phyloP scores from a whole-genome alignment of 2,329 filamentous ascomycete genomes.

The Coniella lustricola region DNA sequence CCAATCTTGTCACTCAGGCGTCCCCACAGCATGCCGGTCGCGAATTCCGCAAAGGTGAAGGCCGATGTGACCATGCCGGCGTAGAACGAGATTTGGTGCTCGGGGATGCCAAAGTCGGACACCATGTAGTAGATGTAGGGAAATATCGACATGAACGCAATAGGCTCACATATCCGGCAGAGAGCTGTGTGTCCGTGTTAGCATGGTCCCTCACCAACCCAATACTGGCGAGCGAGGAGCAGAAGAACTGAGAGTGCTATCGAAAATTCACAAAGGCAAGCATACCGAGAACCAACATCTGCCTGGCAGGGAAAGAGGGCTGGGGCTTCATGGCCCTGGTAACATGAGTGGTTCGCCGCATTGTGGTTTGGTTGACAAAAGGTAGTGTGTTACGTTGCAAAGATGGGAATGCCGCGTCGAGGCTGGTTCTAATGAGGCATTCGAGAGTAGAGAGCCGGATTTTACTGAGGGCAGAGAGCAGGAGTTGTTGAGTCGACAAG shows the following conservation, averaged over 20 bases:
- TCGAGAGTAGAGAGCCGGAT: no score
- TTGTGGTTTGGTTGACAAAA: constrained; percentile 1
- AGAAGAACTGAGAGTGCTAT: neutral
- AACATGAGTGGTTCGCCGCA: constrained; percentile 9
- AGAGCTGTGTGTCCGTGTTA: constrained; percentile 51
- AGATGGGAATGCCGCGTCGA: neutral
- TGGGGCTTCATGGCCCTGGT: constrained; percentile 19
- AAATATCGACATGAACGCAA: constrained; percentile 99
- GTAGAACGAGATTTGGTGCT: constrained; percentile 82
- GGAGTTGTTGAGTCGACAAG: neutral
- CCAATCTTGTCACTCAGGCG: constrained; percentile 85
- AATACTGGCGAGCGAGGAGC: neutral
- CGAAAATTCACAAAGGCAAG: no score
- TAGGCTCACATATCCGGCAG: constrained; percentile 95
- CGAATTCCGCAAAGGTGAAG: constrained; percentile 93
- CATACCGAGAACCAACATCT: constrained; percentile 49
- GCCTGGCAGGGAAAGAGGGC: constrained; percentile 33
- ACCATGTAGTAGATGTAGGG: constrained; percentile 99
- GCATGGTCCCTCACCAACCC: neutral
- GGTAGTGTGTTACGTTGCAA: neutral
- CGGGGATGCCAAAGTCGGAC: constrained; percentile 77
- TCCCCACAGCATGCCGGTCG: constrained; percentile 88
- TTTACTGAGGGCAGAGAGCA: no score
- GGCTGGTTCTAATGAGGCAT: no score
- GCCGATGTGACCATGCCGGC: constrained; percentile 94